phyloP scores from a whole-genome alignment of 345 rosid genomes.

The Euphorbia tirucalli region DNA sequence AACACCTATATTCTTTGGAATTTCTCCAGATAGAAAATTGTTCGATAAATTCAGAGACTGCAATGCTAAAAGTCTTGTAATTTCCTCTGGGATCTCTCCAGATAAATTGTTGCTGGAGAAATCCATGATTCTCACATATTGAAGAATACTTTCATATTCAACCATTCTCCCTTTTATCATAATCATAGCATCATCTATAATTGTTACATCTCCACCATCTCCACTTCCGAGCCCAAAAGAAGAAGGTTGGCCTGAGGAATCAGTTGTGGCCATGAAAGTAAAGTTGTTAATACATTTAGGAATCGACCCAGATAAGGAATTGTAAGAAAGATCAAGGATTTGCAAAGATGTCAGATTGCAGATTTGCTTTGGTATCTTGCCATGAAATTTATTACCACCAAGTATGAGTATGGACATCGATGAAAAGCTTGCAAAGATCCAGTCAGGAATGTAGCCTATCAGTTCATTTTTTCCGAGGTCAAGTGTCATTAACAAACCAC shows the following conservation, averaged over 20 bases:
- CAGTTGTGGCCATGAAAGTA: too few species aligned
- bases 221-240: too few species aligned
- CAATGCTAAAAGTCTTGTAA: neutral
- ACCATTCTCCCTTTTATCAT: neutral
- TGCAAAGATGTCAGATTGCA: neutral
- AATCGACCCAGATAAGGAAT: neutral
- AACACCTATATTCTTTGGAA: neutral
- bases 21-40: neutral
- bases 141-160: neutral
- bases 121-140: neutral
- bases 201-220: too few species aligned
- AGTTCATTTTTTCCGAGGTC: conserved; percentile 1
- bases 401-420: conserved; percentile 4
- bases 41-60: neutral
- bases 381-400: conserved; percentile 9
- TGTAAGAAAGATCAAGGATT: conserved; percentile 15
- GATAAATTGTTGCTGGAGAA: conserved; percentile 5
- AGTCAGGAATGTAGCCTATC: conserved; percentile 3
- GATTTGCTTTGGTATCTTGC: neutral
- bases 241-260: neutral
- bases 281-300: conserved; percentile 11
- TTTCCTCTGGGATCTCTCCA: neutral
- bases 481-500: neutral
- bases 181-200: neutral
- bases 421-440: neutral